phyloP scores from a whole-genome alignment of 2,329 filamentous ascomycete genomes.

The Colletotrichum limetticola region DNA sequence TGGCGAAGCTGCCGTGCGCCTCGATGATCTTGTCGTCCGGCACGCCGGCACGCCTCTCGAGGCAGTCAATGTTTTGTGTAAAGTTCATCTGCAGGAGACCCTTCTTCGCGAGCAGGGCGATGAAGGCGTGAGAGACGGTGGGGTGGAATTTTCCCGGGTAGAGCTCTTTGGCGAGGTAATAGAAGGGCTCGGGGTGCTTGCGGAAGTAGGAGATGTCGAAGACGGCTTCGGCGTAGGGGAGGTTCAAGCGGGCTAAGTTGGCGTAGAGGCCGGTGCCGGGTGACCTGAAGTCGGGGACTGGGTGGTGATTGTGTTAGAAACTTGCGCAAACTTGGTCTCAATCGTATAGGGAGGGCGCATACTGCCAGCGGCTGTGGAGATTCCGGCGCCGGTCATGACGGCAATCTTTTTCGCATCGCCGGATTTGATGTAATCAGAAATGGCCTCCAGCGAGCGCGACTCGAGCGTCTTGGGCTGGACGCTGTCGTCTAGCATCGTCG shows the following conservation, averaged over 20 bases:
- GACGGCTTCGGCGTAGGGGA: conserved; percentile 91
- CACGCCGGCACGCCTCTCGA: conserved; percentile 89
- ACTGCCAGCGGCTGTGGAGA: conserved; percentile 79
- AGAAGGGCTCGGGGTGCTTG: conserved; percentile 87
- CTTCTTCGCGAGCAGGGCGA: conserved; percentile 83
- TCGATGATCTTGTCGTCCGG: conserved; percentile 85
- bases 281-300: conserved; percentile 93
- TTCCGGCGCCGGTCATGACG: conserved; percentile 91
- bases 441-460: conserved; percentile 74
- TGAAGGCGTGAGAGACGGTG: conserved; percentile 90
- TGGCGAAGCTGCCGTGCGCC: conserved; percentile 94
- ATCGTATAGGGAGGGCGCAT: conserved; percentile 38
- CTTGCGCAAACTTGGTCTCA: background rate
- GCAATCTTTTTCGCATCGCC: conserved; percentile 78
- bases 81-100: conserved; percentile 85
- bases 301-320: conserved; percentile 42
- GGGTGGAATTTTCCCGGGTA: conserved; percentile 91
- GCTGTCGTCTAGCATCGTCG: conserved; percentile 71
- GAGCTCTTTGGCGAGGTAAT: conserved; percentile 89
- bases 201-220: conserved; percentile 95
- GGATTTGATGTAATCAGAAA: conserved; percentile 84
- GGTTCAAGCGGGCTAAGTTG: conserved; percentile 85
- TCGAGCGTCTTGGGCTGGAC: conserved; percentile 73
- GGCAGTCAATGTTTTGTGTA: conserved; percentile 97
- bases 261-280: conserved; percentile 94